Evolutionary conservation across 352 stramenopile species (phyloP).

Genomic region (Phytophthora vignae): DNA sequence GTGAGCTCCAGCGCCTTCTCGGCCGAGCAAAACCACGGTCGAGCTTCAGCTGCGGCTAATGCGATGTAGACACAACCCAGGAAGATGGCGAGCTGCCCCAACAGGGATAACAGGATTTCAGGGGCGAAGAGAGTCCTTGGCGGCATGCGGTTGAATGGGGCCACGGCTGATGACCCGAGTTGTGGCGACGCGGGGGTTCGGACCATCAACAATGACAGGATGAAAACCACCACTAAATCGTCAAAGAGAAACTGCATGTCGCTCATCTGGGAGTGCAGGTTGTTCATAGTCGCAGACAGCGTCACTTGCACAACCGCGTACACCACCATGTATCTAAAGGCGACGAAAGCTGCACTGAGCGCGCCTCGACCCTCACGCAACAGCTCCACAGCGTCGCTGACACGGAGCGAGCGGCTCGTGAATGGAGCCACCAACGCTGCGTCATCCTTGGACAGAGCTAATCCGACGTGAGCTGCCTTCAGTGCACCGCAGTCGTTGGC

Average conservation of each 20-base stretch:
- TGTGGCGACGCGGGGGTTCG: conserved; percentile 51
- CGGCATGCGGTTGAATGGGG: conserved; percentile 47
- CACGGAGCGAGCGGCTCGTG: conserved; percentile 84
- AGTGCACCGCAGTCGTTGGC: conserved; percentile 93
- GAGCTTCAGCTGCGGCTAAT: conserved; percentile 54
- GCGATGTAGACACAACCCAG: conserved; percentile 66
- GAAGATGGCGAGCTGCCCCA: conserved; percentile 63
- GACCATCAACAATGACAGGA: conserved; percentile 79
- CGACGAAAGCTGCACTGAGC: conserved; percentile 88
- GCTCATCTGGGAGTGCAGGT: conserved; percentile 72
- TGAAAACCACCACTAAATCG: conserved; percentile 76
- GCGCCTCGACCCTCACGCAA: conserved; percentile 90
- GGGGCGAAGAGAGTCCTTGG: conserved; percentile 71
- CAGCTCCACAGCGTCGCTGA: conserved; percentile 87
- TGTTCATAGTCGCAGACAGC: conserved; percentile 71
- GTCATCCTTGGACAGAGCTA: conserved; percentile 90
- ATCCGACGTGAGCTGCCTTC: conserved; percentile 90
- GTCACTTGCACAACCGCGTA: conserved; percentile 92
- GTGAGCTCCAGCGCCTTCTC: conserved; percentile 55
- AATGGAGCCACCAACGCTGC: conserved; percentile 93
- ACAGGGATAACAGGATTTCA: conserved; percentile 65
- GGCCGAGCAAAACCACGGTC: conserved; percentile 75
- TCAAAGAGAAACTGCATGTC: conserved; percentile 86
- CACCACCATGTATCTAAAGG: conserved; percentile 94
- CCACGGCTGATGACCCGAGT: conserved; percentile 35